phyloP scores from a whole-genome alignment of 2,329 filamentous ascomycete genomes.

The Myriosclerotinia scirpicola region DNA sequence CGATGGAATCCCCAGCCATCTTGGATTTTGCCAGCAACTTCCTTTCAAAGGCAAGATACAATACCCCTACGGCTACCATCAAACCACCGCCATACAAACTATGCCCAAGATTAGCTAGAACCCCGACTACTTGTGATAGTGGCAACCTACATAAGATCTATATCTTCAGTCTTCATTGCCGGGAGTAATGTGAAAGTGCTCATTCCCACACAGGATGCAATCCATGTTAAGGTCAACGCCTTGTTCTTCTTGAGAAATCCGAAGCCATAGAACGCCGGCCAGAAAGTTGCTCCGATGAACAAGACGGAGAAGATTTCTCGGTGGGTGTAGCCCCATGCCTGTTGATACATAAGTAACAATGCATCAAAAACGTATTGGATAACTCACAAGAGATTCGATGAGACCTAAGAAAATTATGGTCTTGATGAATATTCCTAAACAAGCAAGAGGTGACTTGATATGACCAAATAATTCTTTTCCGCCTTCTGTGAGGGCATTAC shows the following conservation, averaged over 20 bases:
- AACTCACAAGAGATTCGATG: slow-evolving; percentile 72
- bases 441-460: slow-evolving; percentile 58
- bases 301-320: slow-evolving; percentile 82
- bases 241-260: slow-evolving; percentile 69
- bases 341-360: slow-evolving; percentile 10
- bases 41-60: slow-evolving; percentile 81
- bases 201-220: slow-evolving; percentile 75
- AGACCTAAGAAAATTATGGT: slow-evolving; percentile 67
- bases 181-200: slow-evolving; percentile 87
- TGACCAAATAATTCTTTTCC: slow-evolving; percentile 67
- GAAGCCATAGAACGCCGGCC: slow-evolving; percentile 73
- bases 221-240: slow-evolving; percentile 69
- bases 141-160: slow-evolving; percentile 66
- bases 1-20: slow-evolving; percentile 32
- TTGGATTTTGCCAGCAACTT: slow-evolving; percentile 35
- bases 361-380: not conserved
- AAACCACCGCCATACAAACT: slow-evolving; percentile 73
- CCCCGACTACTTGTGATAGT: not conserved
- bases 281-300: slow-evolving; percentile 73
- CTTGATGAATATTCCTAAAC: slow-evolving; percentile 63
- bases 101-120: slow-evolving; percentile 28
- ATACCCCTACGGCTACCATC: slow-evolving; percentile 73
- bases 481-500: slow-evolving; percentile 67
- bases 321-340: slow-evolving; percentile 91
- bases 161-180: slow-evolving; percentile 79